phyloP scores from a whole-genome alignment of 495 filamentous ascomycete species.

The Penicillium roqueforti region DNA sequence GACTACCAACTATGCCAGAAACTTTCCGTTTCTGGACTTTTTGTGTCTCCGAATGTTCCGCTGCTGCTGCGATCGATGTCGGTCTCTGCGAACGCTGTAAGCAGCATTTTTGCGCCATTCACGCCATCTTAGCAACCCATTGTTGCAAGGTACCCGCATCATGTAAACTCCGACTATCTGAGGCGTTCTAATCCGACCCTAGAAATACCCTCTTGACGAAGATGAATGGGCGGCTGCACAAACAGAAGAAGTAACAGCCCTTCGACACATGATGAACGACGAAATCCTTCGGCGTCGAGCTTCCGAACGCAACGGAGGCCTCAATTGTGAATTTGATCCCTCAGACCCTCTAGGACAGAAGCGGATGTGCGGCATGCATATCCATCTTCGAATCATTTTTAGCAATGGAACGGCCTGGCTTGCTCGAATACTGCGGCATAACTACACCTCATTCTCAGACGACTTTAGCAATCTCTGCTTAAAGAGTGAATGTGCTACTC shows the following conservation, averaged over 20 bases:
- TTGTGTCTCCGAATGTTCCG: conserved; percentile 2
- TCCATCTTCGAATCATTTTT: conserved; percentile 13
- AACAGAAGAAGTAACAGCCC: conserved; percentile 2
- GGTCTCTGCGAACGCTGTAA: conserved; percentile 8
- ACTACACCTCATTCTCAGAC: conserved; percentile 17
- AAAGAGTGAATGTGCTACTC: conserved; percentile 22
- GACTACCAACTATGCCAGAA: neutral
- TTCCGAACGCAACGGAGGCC: neutral
- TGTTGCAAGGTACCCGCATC: conserved; percentile 6
- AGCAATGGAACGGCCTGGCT: conserved; percentile 14
- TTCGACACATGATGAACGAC: conserved; percentile 5
- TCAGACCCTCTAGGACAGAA: conserved; percentile 9
- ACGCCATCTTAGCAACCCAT: neutral
- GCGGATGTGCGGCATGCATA: conserved; percentile 17
- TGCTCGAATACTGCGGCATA: conserved; percentile 16
- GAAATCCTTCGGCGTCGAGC: neutral
- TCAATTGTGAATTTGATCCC: neutral
- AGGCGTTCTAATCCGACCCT: neutral
- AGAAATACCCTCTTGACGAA: conserved; percentile 10
- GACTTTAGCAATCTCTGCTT: conserved; percentile 16
- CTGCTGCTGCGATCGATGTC: conserved; percentile 6
- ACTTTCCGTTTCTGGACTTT: conserved; percentile 6
- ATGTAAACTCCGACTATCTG: neutral
- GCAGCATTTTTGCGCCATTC: conserved; percentile 2
- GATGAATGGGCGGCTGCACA: conserved; percentile 1